Evolutionary conservation across 495 filamentous ascomycete species (phyloP), one percentile per base, ranked within the genome.

Genomic region (Saxispiralis lemnorum): DNA sequence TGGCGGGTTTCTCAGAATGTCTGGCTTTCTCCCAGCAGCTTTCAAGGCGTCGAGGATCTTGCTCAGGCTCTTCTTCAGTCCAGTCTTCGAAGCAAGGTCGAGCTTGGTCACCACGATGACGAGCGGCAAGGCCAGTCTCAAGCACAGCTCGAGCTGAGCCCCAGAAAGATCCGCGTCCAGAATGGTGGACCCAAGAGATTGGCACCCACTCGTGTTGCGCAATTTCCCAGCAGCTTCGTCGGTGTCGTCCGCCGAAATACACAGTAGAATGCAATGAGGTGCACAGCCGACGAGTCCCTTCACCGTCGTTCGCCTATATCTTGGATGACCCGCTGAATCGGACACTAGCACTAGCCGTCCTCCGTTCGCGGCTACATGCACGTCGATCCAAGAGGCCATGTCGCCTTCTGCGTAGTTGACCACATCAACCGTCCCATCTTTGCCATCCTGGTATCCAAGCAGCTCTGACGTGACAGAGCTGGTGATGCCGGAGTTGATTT

Each of bases 201-300:
- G 52, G 1, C 71, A 57, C 1, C 40, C 28, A 17, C 52, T 48
- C 12, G 65, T 65, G 17, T 60, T 54, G 0, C 64, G 65, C 16
- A 53, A 59, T 39, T 55, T 60, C 0, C 63, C 59, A 20, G 59
- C 56, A 3, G 59, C 55, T 15, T 68, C 61, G 31, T 78, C 72
- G 21, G 65, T 68, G 48, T 80, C 77, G 54, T 88, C 83, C 17
- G 84, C 85, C 16, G 87, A 76, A 44, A 95, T 76, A 53, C 92
- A 92, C 10, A 94, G 71, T 35, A 92, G 55, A 6, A 83, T 85
- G 74, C 86, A 94, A 56, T 97, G 87, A 16, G 89, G 89, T 16
- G 83, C 84, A 86, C 89, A 97, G 41, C 88, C 86, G 37, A 97
- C 66, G n/a, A 96, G 64, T 0, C 85, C 83, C 41, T 87, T 70